Base-by-base conservation (phyloP, 768 basidiomycete species). In the Psilocybe sp. region DNA sequence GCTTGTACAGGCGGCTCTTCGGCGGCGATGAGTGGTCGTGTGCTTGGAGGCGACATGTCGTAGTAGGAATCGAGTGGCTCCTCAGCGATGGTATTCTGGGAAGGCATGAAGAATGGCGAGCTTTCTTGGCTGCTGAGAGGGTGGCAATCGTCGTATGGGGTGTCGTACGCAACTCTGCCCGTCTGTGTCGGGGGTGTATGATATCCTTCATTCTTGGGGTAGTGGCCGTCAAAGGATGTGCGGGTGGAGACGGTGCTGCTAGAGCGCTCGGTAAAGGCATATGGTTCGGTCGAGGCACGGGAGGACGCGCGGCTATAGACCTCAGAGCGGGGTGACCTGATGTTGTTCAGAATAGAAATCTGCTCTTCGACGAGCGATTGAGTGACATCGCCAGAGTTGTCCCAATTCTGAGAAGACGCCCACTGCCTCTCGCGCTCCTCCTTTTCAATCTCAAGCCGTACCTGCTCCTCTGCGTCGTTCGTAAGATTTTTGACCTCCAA, bases 321-420 rank as follows among this genome's bases (percentile, higher is more conserved):
- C 40, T 37, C n/a, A 36, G 31, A 33, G 20, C 39, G 34, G 8
- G 37, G 12, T 36, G 19, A 50, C 18, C 51, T 52, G 35, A 66
- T 61, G 45, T 60, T 51, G 19, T 57, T 58, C 35, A 66, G 51
- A 35, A 66, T 63, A 12, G 50, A 52, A 6, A 58, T 46, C 47
- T 64, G 64, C 51, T 64, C 63, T 44, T 61, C 52, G 28, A 63
- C 48, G 36, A 62, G 45, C 13, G 55, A 50, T 39, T 59, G 57
- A 38, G 31, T 54, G 35, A 38, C 40, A n/a, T 33, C 45, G 47
- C 54, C 48, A 51, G 7, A 46, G 40, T 15, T 28, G 38, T 45
- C 35, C 40, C 49, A 12, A 18, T 32, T 41, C 36, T 19, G 13
- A 33, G 40, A 18, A 45, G n/a, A 13, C 28, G 34, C 13, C 56